These are phyloP conservation scores for Debaryomyces subglobosus DNA, from an alignment of 1,139 yeast species.

Conservation along the genomic window DNA sequence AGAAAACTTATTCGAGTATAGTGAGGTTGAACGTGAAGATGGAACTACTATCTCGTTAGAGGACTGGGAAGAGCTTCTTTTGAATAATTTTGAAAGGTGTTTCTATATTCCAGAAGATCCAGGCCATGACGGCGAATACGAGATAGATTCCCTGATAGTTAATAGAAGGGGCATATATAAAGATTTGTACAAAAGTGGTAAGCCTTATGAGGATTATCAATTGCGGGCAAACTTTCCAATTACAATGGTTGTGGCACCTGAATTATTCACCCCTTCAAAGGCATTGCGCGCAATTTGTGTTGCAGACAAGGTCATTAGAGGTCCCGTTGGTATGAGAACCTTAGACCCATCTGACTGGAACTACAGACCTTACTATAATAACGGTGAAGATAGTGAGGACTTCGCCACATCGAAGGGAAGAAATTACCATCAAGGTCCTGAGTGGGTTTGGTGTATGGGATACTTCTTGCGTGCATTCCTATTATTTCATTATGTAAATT, in stretches of 20 bases:
- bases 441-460: conserved; percentile 95
- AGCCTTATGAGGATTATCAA: conserved; percentile 92
- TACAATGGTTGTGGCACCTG: conserved; percentile 94
- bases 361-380: conserved; percentile 85
- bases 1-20: conserved; percentile 58
- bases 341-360: conserved; percentile 91
- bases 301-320: conserved; percentile 77
- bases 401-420: conserved; percentile 95
- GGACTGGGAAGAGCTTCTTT: conserved; percentile 75
- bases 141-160: conserved; percentile 63
- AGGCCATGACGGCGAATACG: conserved; percentile 52
- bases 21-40: conserved; percentile 55
- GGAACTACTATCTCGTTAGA: conserved; percentile 56
- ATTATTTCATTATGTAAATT: conserved; percentile 50
- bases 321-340: conserved; percentile 91
- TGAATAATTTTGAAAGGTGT: conserved; percentile 73
- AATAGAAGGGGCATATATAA: conserved; percentile 94
- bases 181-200: conserved; percentile 79
- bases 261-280: conserved; percentile 64
- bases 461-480: conserved; percentile 80
- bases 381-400: conserved; percentile 78
- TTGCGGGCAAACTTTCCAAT: conserved; percentile 89
- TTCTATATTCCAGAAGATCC: conserved; percentile 74
- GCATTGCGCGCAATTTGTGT: conserved; percentile 66
- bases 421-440: conserved; percentile 98